phyloP scores from a whole-genome alignment of 2,329 filamentous ascomycete species.

The Hypoxylon sp. region DNA sequence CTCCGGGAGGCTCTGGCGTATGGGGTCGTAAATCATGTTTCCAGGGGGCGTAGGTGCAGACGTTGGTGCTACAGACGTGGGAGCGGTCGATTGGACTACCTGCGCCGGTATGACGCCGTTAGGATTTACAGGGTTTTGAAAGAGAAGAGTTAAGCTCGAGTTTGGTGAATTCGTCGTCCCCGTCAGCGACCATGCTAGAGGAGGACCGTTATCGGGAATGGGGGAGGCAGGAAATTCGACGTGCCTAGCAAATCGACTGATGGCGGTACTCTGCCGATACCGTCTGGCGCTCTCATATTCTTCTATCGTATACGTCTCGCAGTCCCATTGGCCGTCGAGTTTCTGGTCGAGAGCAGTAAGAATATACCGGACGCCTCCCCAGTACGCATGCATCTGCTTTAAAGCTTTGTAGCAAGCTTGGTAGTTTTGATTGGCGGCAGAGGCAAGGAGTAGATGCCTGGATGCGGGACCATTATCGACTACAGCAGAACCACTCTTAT shows the following conservation, averaged over 20 bases:
- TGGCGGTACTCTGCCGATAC: slow-evolving; percentile 61
- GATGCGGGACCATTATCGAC: slow-evolving; percentile 61
- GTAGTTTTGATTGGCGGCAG: slow-evolving; percentile 88
- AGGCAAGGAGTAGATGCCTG: slow-evolving; percentile 83
- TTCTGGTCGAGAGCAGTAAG: slow-evolving; percentile 89
- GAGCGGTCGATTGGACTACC: slow-evolving; percentile 32
- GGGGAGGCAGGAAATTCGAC: slow-evolving; percentile 65
- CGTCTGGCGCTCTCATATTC: slow-evolving; percentile 82
- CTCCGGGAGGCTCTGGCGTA: slow-evolving; percentile 69
- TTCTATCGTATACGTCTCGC: slow-evolving; percentile 75
- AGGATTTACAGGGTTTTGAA: slow-evolving; percentile 67
- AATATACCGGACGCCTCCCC: slow-evolving; percentile 90
- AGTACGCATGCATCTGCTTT: slow-evolving; percentile 85
- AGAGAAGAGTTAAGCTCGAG: slow-evolving; percentile 86
- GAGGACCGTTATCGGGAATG: slow-evolving; percentile 59
- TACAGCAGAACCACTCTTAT: slow-evolving; percentile 35
- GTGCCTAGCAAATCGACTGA: slow-evolving; percentile 61
- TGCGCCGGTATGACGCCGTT: slow-evolving; percentile 42
- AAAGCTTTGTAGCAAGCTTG: slow-evolving; percentile 88
- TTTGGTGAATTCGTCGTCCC: slow-evolving; percentile 89
- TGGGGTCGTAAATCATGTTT: slow-evolving; percentile 73
- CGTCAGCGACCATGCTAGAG: slow-evolving; percentile 88
- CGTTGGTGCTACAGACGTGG: slow-evolving; percentile 49
- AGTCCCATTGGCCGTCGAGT: slow-evolving; percentile 87
- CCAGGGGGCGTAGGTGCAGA: slow-evolving; percentile 67